Evolutionary conservation across 345 rosid genomes (phyloP).

Genomic region (Conringia planisiliqua): DNA sequence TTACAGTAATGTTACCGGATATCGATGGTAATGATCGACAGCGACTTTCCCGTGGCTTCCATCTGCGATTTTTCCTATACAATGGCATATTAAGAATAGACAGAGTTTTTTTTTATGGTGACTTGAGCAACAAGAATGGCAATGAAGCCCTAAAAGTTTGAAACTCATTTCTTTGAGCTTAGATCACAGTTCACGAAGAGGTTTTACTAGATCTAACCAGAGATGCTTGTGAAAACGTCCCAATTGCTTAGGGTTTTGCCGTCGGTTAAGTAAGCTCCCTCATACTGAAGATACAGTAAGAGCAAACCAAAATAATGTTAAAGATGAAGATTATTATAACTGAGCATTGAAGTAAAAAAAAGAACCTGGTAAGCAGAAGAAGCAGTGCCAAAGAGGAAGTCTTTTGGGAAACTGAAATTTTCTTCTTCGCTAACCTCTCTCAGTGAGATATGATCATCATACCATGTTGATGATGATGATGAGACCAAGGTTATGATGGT

Average conservation of each 20-base stretch:
- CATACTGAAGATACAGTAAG: constrained; percentile 34
- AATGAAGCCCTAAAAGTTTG: neutral
- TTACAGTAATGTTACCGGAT: constrained; percentile 35
- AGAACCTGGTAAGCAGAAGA: constrained; percentile 78
- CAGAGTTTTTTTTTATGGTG: neutral
- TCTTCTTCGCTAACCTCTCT: constrained; percentile 1
- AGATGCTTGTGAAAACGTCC: constrained; percentile 46
- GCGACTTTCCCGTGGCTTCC: constrained; percentile 67
- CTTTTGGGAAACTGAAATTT: constrained; percentile 29
- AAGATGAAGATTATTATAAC: neutral
- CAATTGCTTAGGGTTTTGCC: constrained; percentile 53
- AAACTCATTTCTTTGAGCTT: neutral
- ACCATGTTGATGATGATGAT: neutral
- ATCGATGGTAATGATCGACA: constrained; percentile 68
- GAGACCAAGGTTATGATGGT: constrained; percentile 14
- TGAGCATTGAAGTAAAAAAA: neutral
- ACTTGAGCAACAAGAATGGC: constrained; percentile 14
- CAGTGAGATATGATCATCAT: constrained; percentile 15
- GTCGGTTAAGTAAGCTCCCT: constrained; percentile 51
- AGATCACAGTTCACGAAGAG: neutral
- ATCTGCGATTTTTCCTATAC: constrained; percentile 48
- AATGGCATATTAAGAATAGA: neutral
- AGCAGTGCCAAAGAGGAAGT: constrained; percentile 76
- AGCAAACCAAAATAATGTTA: neutral
- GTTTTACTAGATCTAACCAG: constrained; percentile 27